Conservation (phyloP, 805 yeast genomes). For the Metschnikowia gelsemii region DNA sequence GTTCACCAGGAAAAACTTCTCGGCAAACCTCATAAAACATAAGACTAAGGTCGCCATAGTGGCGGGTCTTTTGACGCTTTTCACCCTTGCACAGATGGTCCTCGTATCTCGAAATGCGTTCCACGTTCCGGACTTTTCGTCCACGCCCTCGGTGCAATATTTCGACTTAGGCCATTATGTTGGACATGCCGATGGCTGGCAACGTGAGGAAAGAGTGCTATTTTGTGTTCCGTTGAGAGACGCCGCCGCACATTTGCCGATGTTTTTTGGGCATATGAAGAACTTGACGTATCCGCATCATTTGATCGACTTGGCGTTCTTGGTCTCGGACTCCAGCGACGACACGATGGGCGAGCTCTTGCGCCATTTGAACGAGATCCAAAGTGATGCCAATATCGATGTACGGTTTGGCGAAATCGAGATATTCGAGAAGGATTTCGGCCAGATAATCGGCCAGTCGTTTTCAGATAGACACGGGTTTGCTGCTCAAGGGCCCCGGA, state of each 20-base stretch:
- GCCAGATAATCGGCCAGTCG: slow-evolving; percentile 89
- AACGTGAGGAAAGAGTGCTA: slow-evolving; percentile 69
- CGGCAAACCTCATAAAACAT: slow-evolving; percentile 14
- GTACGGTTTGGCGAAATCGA: slow-evolving; percentile 80
- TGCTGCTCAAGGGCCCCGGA: slow-evolving; percentile 92
- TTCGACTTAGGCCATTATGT: slow-evolving; percentile 69
- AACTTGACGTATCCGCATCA: slow-evolving; percentile 85
- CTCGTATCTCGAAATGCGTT: slow-evolving; percentile 15
- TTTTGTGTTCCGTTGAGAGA: slow-evolving; percentile 90
- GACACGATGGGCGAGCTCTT: slow-evolving; percentile 73
- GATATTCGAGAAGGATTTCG: slow-evolving; percentile 88
- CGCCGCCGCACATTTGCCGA: slow-evolving; percentile 84
- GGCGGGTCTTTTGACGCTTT: slow-evolving; percentile 9
- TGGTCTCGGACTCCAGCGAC: slow-evolving; percentile 89
- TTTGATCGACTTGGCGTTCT: slow-evolving; percentile 75
- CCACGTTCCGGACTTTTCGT: slow-evolving; percentile 35
- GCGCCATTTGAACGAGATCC: slow-evolving; percentile 58
- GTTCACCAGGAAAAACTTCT: slow-evolving; percentile 8
- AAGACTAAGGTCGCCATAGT: slow-evolving; percentile 14
- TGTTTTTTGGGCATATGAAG: slow-evolving; percentile 81
- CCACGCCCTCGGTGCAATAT: slow-evolving; percentile 50
- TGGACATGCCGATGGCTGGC: slow-evolving; percentile 78
- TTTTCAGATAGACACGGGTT: slow-evolving; percentile 93
- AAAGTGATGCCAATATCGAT: slow-evolving; percentile 58
- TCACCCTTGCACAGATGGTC: slow-evolving; percentile 19